Evolutionary conservation across 2,329 filamentous ascomycete genomes (phyloP).

Genomic region (Colletotrichum shisoi): DNA sequence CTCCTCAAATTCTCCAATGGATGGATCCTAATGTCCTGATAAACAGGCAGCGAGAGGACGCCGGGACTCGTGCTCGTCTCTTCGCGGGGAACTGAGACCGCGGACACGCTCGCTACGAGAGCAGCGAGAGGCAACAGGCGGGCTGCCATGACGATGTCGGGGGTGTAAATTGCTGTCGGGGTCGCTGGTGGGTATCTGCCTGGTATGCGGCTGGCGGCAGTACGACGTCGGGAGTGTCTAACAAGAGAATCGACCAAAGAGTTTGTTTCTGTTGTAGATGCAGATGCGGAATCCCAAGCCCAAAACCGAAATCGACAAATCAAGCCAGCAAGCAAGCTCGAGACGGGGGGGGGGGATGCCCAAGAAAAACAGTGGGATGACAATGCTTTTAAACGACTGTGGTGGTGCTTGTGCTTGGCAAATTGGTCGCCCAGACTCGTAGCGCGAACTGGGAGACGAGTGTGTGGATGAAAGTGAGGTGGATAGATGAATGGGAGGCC

Average conservation of each 20-base stretch:
- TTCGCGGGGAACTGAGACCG: constrained; percentile 16
- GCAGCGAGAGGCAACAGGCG: constrained; percentile 21
- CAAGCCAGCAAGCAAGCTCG: constrained; percentile 10
- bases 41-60: constrained; percentile 38
- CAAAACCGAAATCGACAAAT: constrained; percentile 21
- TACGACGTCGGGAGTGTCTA: neutral
- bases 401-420: constrained; percentile 25
- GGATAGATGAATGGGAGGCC: constrained; percentile 1
- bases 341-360: constrained; percentile 2
- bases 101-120: constrained; percentile 27
- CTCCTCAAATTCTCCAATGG: constrained; percentile 36
- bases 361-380: constrained; percentile 34
- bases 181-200: neutral
- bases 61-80: constrained; percentile 27
- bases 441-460: constrained; percentile 13
- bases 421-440: constrained; percentile 26
- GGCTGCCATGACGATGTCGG: constrained; percentile 18
- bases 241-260: constrained; percentile 1
- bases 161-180: neutral
- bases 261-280: constrained; percentile 4
- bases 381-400: constrained; percentile 29
- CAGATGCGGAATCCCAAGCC: constrained; percentile 9
- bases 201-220: neutral
- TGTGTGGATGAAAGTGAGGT: constrained; percentile 1
- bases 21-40: constrained; percentile 37